Evolutionary conservation across 306 rosid species (phyloP), one percentile per base, ranked within the genome.

Genomic region (Myrica gale): DNA sequence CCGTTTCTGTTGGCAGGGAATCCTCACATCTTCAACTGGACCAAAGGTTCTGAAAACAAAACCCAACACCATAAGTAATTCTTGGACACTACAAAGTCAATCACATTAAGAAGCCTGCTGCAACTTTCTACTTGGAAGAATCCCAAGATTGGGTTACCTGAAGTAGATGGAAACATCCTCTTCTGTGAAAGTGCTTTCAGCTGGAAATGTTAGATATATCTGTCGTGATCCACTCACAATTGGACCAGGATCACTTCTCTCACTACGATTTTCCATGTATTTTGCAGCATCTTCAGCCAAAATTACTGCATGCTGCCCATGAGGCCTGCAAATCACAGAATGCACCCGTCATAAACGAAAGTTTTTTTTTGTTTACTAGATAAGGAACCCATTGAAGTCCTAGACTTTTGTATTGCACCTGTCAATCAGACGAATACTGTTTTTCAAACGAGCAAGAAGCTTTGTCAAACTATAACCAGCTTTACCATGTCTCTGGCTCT

Each of bases 401-500:
- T 43, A 66, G 20, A 8, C n/a, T 26, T 37, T 19, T 58, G 51
- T 48, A 42, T 73, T 66, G n/a, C 62, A 93, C 98, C 98, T 88
- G 87, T 91, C 97, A 32, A 93, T 90, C 10, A 91, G 71, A 51
- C 89, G 86, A 74, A 93, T 90, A 46, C 87, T 83, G 41, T 76
- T 88, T 48, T 84, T 85, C 83, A 88, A 85, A 39, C 88, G 84
- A 21, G 88, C 84, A 53, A 93, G 93, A 58, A 93, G 96, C 84
- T 83, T 93, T 3, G 98, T 88, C 83, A 93, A 80, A 81, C 92
- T 93, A 82, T 83, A 88, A 79, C 98, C 98, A 12, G 91, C 91
- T 74, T 93, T 93, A 5, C 97, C 98, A 68, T 90, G 96, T 77
- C 97, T 79, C 80, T 91, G 96, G 86, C 96, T 93, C 87, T 93